phyloP scores from a whole-genome alignment of 2,329 filamentous ascomycete species.

The Alternaria rosae region DNA sequence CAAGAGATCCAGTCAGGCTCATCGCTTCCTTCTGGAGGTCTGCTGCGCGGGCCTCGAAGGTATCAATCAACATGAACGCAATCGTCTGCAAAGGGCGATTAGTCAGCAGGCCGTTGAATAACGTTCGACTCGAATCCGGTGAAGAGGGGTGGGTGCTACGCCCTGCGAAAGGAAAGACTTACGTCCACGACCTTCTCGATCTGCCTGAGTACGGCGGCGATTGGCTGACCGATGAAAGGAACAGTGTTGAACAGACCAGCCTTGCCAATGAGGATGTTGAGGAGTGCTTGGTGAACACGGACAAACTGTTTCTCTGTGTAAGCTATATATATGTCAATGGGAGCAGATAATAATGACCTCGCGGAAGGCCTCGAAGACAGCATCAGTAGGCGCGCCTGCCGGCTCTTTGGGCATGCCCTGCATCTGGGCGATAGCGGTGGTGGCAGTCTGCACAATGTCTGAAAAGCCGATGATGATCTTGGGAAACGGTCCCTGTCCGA shows the following conservation, averaged over 20 bases:
- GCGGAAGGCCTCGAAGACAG: conserved; percentile 23
- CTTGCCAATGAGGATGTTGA: conserved; percentile 28
- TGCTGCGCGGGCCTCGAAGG: neutral
- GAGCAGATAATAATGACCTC: conserved; percentile 2
- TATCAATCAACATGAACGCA: neutral
- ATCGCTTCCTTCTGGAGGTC: neutral
- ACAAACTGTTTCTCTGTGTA: conserved; percentile 17
- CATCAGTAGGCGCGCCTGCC: conserved; percentile 5
- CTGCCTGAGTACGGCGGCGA: conserved; percentile 22
- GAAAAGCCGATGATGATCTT: conserved; percentile 17
- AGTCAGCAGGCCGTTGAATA: neutral
- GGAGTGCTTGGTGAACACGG: conserved; percentile 22
- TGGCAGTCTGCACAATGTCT: conserved; percentile 18
- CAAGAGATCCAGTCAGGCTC: neutral
- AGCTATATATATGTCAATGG: neutral
- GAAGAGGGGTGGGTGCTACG: too few species aligned
- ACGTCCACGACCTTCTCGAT: conserved; percentile 25
- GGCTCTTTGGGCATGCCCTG: conserved; percentile 2
- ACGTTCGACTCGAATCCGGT: too few species aligned
- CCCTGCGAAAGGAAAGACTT: conserved; percentile 7
- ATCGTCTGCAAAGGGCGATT: neutral
- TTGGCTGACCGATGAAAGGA: conserved; percentile 19
- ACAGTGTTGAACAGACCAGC: conserved; percentile 20
- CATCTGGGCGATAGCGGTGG: conserved; percentile 14
- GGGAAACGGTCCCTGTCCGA: conserved; percentile 21